These are phyloP conservation scores for Ganoderma meredithae DNA, from an alignment of 1,284 basidiomycete species.

Conservation along the genomic window DNA sequence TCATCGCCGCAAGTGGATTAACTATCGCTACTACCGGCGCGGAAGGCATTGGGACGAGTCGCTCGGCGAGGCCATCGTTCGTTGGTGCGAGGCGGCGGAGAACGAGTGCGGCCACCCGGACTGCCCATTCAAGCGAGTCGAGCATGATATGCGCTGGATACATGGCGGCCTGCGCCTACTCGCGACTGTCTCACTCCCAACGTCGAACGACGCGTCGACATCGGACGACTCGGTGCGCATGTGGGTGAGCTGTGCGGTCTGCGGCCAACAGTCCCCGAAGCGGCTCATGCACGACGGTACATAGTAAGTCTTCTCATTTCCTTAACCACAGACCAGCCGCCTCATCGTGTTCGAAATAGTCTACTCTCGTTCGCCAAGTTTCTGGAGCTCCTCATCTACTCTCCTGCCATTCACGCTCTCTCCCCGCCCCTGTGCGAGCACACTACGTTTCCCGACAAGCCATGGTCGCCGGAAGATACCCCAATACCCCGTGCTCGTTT, in stretches of 20 bases:
- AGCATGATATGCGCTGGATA: slow-evolving; percentile 60
- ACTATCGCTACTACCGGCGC: slow-evolving; percentile 56
- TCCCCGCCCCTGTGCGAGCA: slow-evolving; percentile 60
- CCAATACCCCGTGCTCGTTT: slow-evolving; percentile 47
- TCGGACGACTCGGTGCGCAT: slow-evolving; percentile 46
- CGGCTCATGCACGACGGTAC: slow-evolving; percentile 60
- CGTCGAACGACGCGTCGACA: slow-evolving; percentile 1
- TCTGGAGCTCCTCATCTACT: slow-evolving; percentile 71
- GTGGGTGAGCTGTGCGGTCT: slow-evolving; percentile 66
- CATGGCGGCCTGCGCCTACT: slow-evolving; percentile 57
- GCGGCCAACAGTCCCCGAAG: slow-evolving; percentile 49
- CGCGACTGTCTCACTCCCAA: slow-evolving; percentile 39
- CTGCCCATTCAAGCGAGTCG: slow-evolving; percentile 48
- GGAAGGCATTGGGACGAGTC: slow-evolving; percentile 44
- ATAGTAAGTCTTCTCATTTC: slow-evolving; percentile 51
- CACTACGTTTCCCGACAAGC: slow-evolving; percentile 48
- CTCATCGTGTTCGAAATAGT: slow-evolving; percentile 35
- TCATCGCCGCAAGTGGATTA: slow-evolving; percentile 53
- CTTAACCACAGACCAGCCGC: not conserved
- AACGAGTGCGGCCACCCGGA: slow-evolving; percentile 49
- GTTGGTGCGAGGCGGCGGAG: slow-evolving; percentile 43
- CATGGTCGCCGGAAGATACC: slow-evolving; percentile 40
- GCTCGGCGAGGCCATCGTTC: slow-evolving; percentile 52
- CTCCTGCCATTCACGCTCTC: slow-evolving; percentile 51
- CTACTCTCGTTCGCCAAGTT: slow-evolving; percentile 71